phyloP scores from a whole-genome alignment of 2,329 filamentous ascomycete genomes.

The Pseudonectria foliicola region DNA sequence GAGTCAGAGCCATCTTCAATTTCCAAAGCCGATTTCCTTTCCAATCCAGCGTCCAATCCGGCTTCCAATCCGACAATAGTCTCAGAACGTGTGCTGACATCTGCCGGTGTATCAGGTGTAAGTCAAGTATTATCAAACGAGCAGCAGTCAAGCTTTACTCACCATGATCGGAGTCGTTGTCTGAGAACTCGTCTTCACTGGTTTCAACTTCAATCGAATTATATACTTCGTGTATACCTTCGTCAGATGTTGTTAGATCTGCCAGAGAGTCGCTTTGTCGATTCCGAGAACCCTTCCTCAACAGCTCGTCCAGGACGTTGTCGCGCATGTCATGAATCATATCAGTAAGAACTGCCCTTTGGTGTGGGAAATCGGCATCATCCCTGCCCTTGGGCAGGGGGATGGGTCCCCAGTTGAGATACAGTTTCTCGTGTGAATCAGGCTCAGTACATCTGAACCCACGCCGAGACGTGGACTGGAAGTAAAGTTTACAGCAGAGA shows the following conservation, averaged over 20 bases:
- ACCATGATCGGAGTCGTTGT: too few relatives aligned
- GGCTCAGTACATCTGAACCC: constrained; percentile 19
- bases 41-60: too few relatives aligned
- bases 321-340: constrained; percentile 8
- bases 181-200: too few relatives aligned
- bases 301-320: neutral
- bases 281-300: neutral
- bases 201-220: too few relatives aligned
- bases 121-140: too few relatives aligned
- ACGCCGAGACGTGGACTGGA: constrained; percentile 30
- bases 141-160: too few relatives aligned
- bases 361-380: constrained; percentile 6
- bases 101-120: too few relatives aligned
- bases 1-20: too few relatives aligned
- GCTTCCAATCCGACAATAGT: too few relatives aligned
- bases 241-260: constrained; percentile 5
- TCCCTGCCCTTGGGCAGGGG: constrained; percentile 4
- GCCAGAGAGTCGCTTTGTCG: constrained; percentile 12
- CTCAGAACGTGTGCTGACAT: too few relatives aligned
- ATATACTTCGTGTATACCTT: too few relatives aligned
- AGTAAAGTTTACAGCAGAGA: constrained; percentile 40
- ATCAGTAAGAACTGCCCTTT: constrained; percentile 5
- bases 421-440: constrained; percentile 32
- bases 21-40: too few relatives aligned
- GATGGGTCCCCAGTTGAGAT: constrained; percentile 32